These are phyloP conservation scores for Acacia confusa DNA, from an alignment of 306 rosid genomes.

Conservation along the genomic window DNA sequence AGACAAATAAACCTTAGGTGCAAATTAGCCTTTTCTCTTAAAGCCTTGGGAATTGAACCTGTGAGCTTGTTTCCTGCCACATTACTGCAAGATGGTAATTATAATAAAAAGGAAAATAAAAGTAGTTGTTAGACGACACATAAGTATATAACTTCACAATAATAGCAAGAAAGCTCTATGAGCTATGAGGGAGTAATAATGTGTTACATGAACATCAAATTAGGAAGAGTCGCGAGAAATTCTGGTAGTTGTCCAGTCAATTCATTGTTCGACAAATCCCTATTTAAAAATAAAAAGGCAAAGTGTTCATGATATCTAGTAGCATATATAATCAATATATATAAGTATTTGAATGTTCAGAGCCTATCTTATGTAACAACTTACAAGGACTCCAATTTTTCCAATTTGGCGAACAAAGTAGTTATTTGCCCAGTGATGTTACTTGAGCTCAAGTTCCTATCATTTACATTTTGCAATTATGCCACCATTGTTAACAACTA, in stretches of 20 bases:
- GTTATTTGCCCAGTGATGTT: not conserved
- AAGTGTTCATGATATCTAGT: not conserved
- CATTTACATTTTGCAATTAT: not conserved
- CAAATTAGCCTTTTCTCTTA: constrained; percentile 12
- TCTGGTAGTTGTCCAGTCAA: not conserved
- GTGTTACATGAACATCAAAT: not conserved
- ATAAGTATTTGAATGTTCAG: not conserved
- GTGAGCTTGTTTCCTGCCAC: constrained; percentile 29
- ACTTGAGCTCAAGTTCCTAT: constrained; percentile 24
- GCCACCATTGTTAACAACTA: too few species aligned
- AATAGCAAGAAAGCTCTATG: not conserved
- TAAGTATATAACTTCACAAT: not conserved
- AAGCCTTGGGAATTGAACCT: constrained; percentile 29
- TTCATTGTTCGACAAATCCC: not conserved
- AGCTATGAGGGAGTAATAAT: not conserved
- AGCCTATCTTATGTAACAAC: not conserved
- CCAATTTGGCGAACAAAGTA: not conserved
- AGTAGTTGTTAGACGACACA: not conserved
- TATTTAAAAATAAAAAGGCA: not conserved
- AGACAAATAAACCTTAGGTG: not conserved
- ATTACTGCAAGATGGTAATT: not conserved
- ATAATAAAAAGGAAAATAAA: not conserved
- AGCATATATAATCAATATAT: rapidly evolving
- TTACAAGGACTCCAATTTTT: constrained; percentile 16
- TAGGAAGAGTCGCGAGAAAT: not conserved